A percentile compares a stretch with the other conserved stretches of the same genome.
Evolutionary conservation across 352 stramenopile species (phyloP).

Genomic region (Nothophytophthora sp.): DNA sequence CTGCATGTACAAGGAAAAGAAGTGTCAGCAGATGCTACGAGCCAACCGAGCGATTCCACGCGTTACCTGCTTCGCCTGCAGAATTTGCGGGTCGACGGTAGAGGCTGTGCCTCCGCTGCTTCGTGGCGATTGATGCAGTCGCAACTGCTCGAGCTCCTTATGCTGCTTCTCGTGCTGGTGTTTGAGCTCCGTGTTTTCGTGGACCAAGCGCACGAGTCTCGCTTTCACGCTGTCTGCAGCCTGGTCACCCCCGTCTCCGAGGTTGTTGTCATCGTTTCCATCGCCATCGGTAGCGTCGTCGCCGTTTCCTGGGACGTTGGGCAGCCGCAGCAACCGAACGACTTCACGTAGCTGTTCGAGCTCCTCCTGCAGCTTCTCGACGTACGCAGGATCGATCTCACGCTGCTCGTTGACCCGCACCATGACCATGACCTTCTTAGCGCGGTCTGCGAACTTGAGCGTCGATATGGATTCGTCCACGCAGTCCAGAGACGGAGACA

Average conservation of each 20-base stretch:
- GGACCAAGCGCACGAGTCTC: conserved; percentile 47
- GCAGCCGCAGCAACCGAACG: conserved; percentile 42
- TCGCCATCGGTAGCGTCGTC: conserved; percentile 4
- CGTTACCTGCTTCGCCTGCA: conserved; percentile 33
- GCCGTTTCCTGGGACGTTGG: conserved; percentile 2
- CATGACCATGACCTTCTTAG: conserved; percentile 90
- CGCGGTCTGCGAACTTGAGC: conserved; percentile 92
- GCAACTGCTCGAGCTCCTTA: conserved; percentile 56
- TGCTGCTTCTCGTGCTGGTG: conserved; percentile 55
- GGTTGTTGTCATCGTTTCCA: conserved; percentile 24
- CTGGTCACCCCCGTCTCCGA: conserved; percentile 15
- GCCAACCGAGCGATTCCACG: neutral
- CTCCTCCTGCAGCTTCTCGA: conserved; percentile 88
- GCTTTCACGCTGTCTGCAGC: conserved; percentile 18
- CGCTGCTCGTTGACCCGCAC: conserved; percentile 86
- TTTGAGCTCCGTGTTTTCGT: conserved; percentile 76
- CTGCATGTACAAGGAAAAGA: conserved; percentile 16
- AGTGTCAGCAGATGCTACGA: neutral
- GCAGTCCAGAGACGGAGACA: conserved; percentile 84
- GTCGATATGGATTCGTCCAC: conserved; percentile 94
- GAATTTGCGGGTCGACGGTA: conserved; percentile 21
- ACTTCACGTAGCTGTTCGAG: conserved; percentile 76
- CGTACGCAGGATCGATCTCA: conserved; percentile 86
- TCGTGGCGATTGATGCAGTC: conserved; percentile 16
- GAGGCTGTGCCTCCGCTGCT: neutral